Conservation (phyloP, 345 rosid genomes). For the Brassica nigra region DNA sequence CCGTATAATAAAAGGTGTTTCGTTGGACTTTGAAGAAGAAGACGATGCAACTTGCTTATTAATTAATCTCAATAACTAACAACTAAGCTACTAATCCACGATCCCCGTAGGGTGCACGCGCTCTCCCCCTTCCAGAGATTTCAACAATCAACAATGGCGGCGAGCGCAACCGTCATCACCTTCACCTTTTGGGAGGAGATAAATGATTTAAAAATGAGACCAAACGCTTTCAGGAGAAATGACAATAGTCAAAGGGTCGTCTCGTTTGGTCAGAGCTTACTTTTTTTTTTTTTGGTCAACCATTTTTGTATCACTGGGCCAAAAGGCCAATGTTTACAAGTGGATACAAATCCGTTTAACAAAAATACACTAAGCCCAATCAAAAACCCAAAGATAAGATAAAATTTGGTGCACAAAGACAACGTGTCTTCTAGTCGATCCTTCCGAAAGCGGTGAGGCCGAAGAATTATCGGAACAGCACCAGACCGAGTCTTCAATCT, state of each 20-base stretch:
- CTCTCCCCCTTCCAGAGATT: not conserved
- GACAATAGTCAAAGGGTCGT: not conserved
- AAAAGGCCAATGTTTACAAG: too few species aligned
- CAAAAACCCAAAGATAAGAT: too few species aligned
- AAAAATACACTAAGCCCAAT: too few species aligned
- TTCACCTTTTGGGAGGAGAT: not conserved
- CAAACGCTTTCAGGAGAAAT: not conserved
- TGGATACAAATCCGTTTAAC: too few species aligned
- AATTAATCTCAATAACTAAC: slow-evolving; percentile 13
- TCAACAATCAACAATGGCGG: slow-evolving; percentile 2
- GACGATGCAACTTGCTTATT: not conserved
- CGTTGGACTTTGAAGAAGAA: slow-evolving; percentile 9
- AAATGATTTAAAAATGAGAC: not conserved
- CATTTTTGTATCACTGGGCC: too few species aligned
- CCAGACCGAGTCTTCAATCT: too few species aligned
- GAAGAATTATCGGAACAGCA: too few species aligned
- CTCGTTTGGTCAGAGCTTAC: not conserved
- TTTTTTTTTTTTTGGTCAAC: too few species aligned
- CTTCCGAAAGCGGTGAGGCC: too few species aligned
- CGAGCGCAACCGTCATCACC: not conserved
- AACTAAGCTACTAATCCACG: slow-evolving; percentile 5
- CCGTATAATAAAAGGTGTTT: not conserved
- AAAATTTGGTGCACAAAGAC: too few species aligned
- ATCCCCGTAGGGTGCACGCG: not conserved
- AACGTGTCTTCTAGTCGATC: too few species aligned